Evolutionary conservation across 2,329 filamentous ascomycete species (phyloP), one percentile per base, ranked within the genome.

Genomic region (Fragosphaeria purpurea): DNA sequence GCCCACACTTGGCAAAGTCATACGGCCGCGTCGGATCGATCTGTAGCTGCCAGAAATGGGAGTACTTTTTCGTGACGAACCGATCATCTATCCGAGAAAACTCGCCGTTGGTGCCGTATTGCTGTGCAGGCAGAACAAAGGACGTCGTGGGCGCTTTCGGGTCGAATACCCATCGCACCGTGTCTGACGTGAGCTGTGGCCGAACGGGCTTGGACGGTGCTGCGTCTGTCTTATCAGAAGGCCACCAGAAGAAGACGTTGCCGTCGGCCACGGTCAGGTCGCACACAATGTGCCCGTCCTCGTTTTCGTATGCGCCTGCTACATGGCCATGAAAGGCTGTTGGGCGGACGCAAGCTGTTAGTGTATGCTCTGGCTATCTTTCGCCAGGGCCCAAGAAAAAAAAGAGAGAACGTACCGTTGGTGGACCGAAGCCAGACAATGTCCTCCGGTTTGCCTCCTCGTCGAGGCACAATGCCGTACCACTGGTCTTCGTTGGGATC

Each of bases 401-500:
- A 13, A 6, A 30, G 39, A 40, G 30, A 7, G 48, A 50, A 58
- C 63, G 55, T 58, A 74, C 74, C 74, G 50, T 77, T 77, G 46
- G 72, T 69, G 7, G 71, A 70, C 32, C 72, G 60, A 47, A 76
- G 67, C 74, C 75, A 77, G 1, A 71, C 61, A 41, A 77, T 73
- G 59, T 79, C 75, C 53, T 75, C 72, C 0, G 69, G 66, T 55
- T 72, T 75, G 0, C 68, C 74, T 4, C 70, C 70, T 4, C 70
- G 61, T 7, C 76, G 65, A 4, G 75, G 75, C 3, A 78, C 73
- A 11, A 79, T 64, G 0, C 72, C 76, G 54, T 78, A 79, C 62
- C 70, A 72, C 58, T 77, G 74, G 56, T 78, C 74, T 58, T 78
- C 74, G 4, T 74, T 63, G 0, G 74, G 71, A 50, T 75, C 72